Evolutionary conservation across 208 protist genomes (phyloP).

Genomic region (Crithidia acanthocephali): DNA sequence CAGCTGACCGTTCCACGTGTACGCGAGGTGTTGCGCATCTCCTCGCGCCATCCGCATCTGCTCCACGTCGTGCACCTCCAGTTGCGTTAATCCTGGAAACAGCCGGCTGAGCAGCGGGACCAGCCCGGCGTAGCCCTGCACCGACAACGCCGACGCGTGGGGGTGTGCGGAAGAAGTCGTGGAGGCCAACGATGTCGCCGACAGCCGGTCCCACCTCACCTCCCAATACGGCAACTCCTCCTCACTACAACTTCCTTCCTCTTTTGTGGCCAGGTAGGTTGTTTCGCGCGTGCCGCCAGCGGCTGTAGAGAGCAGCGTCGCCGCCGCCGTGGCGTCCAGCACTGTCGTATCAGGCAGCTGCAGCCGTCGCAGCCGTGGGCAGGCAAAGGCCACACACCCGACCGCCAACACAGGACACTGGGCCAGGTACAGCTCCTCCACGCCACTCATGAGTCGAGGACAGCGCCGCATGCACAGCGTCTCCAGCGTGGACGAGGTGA

Average conservation of each 20-base stretch:
- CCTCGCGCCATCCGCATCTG: background rate
- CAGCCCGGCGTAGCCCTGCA: slow-evolving; percentile 5
- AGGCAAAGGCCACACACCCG: slow-evolving; percentile 10
- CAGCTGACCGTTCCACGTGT: background rate
- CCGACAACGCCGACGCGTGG: background rate
- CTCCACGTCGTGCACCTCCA: background rate
- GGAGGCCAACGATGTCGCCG: background rate
- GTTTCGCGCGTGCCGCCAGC: background rate
- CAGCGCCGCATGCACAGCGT: slow-evolving; percentile 4
- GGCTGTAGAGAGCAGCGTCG: too few species aligned
- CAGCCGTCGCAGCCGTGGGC: background rate
- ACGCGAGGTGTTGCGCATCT: background rate
- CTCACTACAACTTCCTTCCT: too few species aligned
- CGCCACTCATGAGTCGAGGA: background rate
- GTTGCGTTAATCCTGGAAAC: slow-evolving; percentile 6
- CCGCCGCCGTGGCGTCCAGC: background rate
- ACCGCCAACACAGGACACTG: slow-evolving; percentile 8
- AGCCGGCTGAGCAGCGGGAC: slow-evolving; percentile 1
- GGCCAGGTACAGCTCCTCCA: slow-evolving; percentile 14
- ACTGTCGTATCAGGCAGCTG: slow-evolving; percentile 14
- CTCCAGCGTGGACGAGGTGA: background rate
- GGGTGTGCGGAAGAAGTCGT: background rate
- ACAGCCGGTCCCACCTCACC: background rate
- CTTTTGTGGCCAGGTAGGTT: background rate
- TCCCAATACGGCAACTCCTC: too few species aligned